These are phyloP conservation scores for Ottelia alismoides DNA, from an alignment of 106 monocot species.

Conservation along the genomic window DNA sequence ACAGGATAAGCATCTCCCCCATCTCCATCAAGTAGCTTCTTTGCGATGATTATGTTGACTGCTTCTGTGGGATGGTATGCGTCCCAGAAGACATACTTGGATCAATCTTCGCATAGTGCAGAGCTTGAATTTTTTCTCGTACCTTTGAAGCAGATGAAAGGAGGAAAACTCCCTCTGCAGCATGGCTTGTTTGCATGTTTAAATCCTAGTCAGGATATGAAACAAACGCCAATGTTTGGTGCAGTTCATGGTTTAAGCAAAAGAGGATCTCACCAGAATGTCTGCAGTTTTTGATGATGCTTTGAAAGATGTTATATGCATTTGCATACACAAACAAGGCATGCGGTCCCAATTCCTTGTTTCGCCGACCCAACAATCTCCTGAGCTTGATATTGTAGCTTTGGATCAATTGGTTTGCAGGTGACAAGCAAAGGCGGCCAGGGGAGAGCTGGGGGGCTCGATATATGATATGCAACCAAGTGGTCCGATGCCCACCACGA, in stretches of 20 bases:
- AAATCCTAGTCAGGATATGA: constrained; percentile 13
- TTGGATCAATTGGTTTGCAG: constrained; percentile 16
- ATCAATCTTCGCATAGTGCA: constrained; percentile 22
- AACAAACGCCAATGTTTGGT: not conserved
- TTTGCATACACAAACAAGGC: constrained; percentile 29
- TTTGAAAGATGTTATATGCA: constrained; percentile 28
- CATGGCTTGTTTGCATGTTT: constrained; percentile 15
- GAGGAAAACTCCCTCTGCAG: constrained; percentile 32
- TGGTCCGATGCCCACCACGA: constrained; percentile 38
- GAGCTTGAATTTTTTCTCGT: constrained; percentile 17
- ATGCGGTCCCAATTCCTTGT: constrained; percentile 26
- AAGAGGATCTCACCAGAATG: constrained; percentile 28
- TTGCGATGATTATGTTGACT: constrained; percentile 28
- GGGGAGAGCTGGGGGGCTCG: constrained; percentile 14
- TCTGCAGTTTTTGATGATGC: constrained; percentile 15
- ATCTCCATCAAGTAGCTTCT: constrained; percentile 31
- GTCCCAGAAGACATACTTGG: constrained; percentile 51
- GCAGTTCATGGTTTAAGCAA: too few species aligned
- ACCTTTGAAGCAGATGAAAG: constrained; percentile 29
- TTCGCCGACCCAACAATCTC: constrained; percentile 13
- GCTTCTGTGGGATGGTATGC: constrained; percentile 55
- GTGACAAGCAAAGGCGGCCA: constrained; percentile 19
- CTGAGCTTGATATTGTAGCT: constrained; percentile 40
- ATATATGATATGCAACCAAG: constrained; percentile 45
- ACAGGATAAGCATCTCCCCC: constrained; percentile 13